Conservation (phyloP, 2,329 filamentous ascomycete species). For the Neopestalotiopsis sp. region DNA sequence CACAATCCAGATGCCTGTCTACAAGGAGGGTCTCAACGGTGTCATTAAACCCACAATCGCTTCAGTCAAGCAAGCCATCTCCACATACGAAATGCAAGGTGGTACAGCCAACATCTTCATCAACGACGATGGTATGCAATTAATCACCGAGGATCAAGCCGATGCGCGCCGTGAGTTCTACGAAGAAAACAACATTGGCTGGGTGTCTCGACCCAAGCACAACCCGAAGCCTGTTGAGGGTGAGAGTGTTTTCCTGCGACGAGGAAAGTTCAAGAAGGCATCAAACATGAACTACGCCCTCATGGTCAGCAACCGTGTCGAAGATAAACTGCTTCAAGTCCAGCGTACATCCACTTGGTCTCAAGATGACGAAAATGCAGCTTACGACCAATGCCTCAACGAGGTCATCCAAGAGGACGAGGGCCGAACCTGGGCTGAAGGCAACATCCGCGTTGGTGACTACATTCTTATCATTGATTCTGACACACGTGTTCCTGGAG, state of each 20-base stretch:
- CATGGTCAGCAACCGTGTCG: constrained; percentile 71
- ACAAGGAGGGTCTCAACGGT: constrained; percentile 51
- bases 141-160: constrained; percentile 55
- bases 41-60: constrained; percentile 61
- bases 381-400: constrained; percentile 69
- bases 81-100: constrained; percentile 65
- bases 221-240: constrained; percentile 57
- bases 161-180: constrained; percentile 59
- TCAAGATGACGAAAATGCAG: constrained; percentile 69
- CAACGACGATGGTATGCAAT: constrained; percentile 72
- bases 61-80: constrained; percentile 61
- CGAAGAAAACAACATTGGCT: constrained; percentile 62
- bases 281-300: constrained; percentile 77
- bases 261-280: constrained; percentile 73
- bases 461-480: constrained; percentile 82
- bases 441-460: constrained; percentile 84
- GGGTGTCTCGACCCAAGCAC: constrained; percentile 56
- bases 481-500: constrained; percentile 77
- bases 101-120: constrained; percentile 71
- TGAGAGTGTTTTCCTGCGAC: constrained; percentile 57
- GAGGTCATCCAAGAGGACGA: constrained; percentile 68
- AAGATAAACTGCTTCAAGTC: constrained; percentile 67
- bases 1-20: constrained; percentile 55
- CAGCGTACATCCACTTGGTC: constrained; percentile 67
- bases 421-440: constrained; percentile 78